Conservation (phyloP, 441 rosid species). For the Populus trichocarpa region DNA sequence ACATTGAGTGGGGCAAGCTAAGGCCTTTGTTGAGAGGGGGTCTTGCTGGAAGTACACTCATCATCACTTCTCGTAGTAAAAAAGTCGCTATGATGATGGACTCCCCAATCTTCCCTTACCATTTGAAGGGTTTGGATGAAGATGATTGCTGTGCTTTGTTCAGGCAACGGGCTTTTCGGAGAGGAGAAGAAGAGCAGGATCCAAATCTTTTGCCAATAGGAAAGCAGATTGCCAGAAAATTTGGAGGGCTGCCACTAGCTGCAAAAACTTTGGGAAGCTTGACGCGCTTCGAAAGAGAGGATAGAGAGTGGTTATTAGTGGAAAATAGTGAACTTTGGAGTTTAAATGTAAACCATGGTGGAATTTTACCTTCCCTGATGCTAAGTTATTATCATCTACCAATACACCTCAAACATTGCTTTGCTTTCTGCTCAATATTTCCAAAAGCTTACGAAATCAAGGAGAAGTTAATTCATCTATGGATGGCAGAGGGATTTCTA, state of each 20-base stretch:
- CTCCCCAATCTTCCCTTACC: neutral
- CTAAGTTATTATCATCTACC: too few species aligned
- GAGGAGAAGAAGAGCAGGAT: neutral
- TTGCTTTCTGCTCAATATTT: slow-evolving; percentile 5
- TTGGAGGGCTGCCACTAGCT: slow-evolving; percentile 3
- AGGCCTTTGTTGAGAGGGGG: neutral
- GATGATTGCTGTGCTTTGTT: slow-evolving; percentile 4
- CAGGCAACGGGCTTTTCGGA: slow-evolving; percentile 1
- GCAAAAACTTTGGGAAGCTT: slow-evolving; percentile 10
- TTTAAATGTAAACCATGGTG: neutral
- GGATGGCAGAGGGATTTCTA: neutral
- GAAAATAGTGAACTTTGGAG: slow-evolving; percentile 6
- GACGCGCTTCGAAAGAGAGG: slow-evolving; percentile 4
- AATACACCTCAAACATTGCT: too few species aligned
- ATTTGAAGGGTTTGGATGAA: neutral
- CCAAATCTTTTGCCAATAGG: neutral
- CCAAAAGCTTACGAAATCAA: slow-evolving; percentile 1
- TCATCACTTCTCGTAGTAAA: neutral
- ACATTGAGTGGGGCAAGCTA: neutral
- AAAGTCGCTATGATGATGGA: slow-evolving; percentile 1
- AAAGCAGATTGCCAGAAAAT: slow-evolving; percentile 2
- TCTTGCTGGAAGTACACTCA: neutral
- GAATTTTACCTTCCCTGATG: neutral
- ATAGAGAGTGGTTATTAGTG: slow-evolving; percentile 1
- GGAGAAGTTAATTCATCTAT: neutral